Conservation (phyloP, 1,284 basidiomycete genomes). For the Sphagnurus paluster region DNA sequence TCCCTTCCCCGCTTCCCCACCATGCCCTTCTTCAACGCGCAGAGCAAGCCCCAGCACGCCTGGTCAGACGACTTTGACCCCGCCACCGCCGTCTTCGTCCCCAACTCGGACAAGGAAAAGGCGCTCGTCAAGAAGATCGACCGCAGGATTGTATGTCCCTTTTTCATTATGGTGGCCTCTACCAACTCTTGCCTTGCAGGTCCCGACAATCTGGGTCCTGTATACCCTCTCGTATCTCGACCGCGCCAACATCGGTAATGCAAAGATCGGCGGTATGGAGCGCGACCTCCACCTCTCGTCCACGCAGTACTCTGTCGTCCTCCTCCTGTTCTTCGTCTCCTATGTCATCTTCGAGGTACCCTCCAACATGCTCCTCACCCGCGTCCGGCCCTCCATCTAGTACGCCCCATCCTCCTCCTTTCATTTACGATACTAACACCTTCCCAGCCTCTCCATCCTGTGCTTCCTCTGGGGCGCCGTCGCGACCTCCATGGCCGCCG, state of each 20-base stretch:
- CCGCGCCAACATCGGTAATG: slow-evolving; percentile 9
- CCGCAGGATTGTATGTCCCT: neutral
- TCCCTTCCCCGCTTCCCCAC: neutral
- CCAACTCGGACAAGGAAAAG: neutral
- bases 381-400: slow-evolving; percentile 20
- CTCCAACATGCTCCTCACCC: slow-evolving; percentile 21
- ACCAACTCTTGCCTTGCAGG: neutral
- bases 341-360: slow-evolving; percentile 24
- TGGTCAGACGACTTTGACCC: neutral
- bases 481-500: slow-evolving; percentile 1
- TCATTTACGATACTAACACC: neutral
- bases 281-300: neutral
- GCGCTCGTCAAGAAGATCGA: neutral
- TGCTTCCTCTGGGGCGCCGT: neutral
- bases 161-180: neutral
- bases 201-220: neutral
- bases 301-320: slow-evolving; percentile 5
- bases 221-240: slow-evolving; percentile 4
- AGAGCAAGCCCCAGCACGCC: neutral
- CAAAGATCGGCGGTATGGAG: slow-evolving; percentile 2
- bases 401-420: neutral
- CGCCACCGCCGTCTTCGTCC: neutral
- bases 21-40: neutral
- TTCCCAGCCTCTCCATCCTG: neutral
- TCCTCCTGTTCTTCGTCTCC: slow-evolving; percentile 14